Evolutionary conservation across 2,329 filamentous ascomycete genomes (phyloP), one percentile per base, ranked within the genome.

Genomic region (Coniochaeta ligniaria): DNA sequence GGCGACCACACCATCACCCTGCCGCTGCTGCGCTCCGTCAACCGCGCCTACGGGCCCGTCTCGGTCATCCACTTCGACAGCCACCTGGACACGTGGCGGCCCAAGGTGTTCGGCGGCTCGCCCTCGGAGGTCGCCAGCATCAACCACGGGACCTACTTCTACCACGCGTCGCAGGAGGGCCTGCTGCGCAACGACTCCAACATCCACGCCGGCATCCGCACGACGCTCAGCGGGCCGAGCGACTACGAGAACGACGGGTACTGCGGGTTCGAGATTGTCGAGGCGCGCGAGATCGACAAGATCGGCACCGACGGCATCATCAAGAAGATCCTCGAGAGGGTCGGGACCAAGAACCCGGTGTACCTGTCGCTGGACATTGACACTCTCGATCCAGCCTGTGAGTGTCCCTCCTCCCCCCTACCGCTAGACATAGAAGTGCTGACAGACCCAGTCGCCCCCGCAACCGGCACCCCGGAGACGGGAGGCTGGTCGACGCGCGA

Each of bases 121-220:
- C 91, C 91, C 0, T 89, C 85, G 31, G 83, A 92, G 63, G 84
- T 87, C 43, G 91, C 91, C 22, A 82, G 82, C 64, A 87, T 96
- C 76, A 96, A 95, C 76, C 90, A 95, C 75, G 91, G 91, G 47
- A 95, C 91, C 1, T 95, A 95, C 78, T 96, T 96, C 76, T 95
- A 88, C 76, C 90, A 94, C 71, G 91, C 91, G 0, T 76, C 88
- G 0, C 84, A 87, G 74, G 90, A 95, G 71, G 91, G 91, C 2
- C 79, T 95, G 17, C 79, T 96, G 22, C 81, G 81, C 63, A 96
- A 95, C 70, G 89, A 95, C 77, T 89, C 85, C 66, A 94, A 92
- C 75, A 92, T 96, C 74, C 91, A 96, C 72, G 91, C 90, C 17
- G 91, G 91, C 43, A 95, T 96, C 72, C 86, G 91, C 60, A 95